phyloP scores from a whole-genome alignment of 2,329 filamentous ascomycete species.

The Dendrostoma leiphaemia region DNA sequence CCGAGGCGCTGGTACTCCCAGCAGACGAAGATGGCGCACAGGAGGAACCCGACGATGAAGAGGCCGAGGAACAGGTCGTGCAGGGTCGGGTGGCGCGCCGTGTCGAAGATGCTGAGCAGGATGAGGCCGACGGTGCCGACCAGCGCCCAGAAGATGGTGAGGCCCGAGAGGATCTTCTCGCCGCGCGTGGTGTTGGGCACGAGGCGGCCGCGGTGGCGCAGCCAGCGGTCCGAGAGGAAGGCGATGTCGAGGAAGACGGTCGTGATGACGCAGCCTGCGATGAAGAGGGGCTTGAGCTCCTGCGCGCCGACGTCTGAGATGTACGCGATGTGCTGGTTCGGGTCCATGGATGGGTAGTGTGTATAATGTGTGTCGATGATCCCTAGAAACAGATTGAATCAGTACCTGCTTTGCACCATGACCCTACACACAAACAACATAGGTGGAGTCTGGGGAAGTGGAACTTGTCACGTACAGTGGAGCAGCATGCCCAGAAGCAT shows the following conservation, averaged over 20 bases:
- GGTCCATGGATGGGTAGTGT: slow-evolving; percentile 60
- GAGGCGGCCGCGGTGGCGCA: slow-evolving; percentile 78
- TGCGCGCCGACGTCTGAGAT: slow-evolving; percentile 66
- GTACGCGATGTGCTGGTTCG: slow-evolving; percentile 62
- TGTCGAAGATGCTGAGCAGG: slow-evolving; percentile 83
- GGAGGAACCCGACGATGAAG: slow-evolving; percentile 83
- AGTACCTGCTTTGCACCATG: too few relatives aligned
- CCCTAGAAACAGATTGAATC: too few relatives aligned
- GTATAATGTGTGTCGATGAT: slow-evolving; percentile 50
- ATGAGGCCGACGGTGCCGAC: slow-evolving; percentile 79
- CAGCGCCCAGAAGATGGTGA: slow-evolving; percentile 67
- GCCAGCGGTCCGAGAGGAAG: slow-evolving; percentile 79
- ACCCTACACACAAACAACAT: background rate
- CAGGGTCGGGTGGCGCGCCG: slow-evolving; percentile 59
- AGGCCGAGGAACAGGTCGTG: slow-evolving; percentile 77
- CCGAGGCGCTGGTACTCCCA: slow-evolving; percentile 86
- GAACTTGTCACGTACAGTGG: slow-evolving; percentile 45
- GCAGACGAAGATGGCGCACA: slow-evolving; percentile 86
- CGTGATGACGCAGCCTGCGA: slow-evolving; percentile 67
- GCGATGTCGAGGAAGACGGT: slow-evolving; percentile 78
- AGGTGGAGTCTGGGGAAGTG: background rate
- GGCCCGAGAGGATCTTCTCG: slow-evolving; percentile 61
- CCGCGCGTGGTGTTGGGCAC: slow-evolving; percentile 64
- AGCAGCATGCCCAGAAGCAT: slow-evolving; percentile 69
- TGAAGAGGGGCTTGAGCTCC: slow-evolving; percentile 73